Percentiles rank a stretch among this genome's conserved stretches.
Evolutionary conservation across 768 basidiomycete genomes (phyloP).

Genomic region (Boletus eberwhitei): DNA sequence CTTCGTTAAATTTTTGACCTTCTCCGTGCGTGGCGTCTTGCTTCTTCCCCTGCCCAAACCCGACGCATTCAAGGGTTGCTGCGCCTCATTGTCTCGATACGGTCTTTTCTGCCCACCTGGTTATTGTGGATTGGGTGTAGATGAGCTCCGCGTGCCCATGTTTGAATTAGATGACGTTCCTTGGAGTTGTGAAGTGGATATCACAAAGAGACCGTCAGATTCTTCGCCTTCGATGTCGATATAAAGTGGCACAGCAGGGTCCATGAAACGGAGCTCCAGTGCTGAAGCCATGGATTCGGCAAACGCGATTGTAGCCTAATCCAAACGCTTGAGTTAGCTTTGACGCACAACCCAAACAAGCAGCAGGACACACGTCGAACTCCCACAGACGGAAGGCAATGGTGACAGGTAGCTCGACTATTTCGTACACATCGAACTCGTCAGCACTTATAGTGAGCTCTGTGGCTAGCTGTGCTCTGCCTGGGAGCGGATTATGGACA

Average conservation of each 20-base stretch:
- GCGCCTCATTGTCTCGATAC: slow-evolving; percentile 21
- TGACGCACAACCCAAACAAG: neutral
- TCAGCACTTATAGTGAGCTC: slow-evolving; percentile 74
- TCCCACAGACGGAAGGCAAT: slow-evolving; percentile 81
- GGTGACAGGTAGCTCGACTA: slow-evolving; percentile 60
- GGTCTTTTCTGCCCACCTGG: slow-evolving; percentile 21
- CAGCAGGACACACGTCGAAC: slow-evolving; percentile 57
- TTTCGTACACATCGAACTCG: slow-evolving; percentile 77
- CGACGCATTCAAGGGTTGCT: slow-evolving; percentile 28
- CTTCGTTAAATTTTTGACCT: slow-evolving; percentile 38
- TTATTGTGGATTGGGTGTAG: slow-evolving; percentile 16
- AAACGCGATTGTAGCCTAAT: slow-evolving; percentile 74
- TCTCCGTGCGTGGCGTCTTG: slow-evolving; percentile 46
- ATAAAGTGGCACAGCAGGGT: slow-evolving; percentile 67
- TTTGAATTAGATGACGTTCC: slow-evolving; percentile 23
- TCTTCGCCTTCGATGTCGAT: slow-evolving; percentile 72
- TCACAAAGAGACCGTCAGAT: slow-evolving; percentile 65
- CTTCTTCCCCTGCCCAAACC: slow-evolving; percentile 12
- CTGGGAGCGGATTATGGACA: slow-evolving; percentile 33
- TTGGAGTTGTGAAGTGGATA: slow-evolving; percentile 69
- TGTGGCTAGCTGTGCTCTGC: slow-evolving; percentile 62
- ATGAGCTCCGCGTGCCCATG: slow-evolving; percentile 9
- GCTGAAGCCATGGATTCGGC: slow-evolving; percentile 66
- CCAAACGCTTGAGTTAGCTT: neutral
- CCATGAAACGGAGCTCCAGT: slow-evolving; percentile 73